phyloP scores from a whole-genome alignment of 2,329 filamentous ascomycete species.

The Coleophoma crateriformis region DNA sequence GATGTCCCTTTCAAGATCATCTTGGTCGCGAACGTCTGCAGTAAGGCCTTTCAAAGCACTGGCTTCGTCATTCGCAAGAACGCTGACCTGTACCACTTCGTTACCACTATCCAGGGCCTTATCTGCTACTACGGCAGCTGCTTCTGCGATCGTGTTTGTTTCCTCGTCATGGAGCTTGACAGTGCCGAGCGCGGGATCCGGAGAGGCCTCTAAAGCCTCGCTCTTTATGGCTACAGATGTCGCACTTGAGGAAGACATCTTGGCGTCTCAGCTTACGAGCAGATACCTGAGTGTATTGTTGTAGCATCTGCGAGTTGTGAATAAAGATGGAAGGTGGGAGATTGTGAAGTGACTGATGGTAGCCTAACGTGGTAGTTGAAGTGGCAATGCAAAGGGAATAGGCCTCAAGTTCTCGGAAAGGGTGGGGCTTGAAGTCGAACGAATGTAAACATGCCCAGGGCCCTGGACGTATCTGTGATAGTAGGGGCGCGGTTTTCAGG shows the following conservation, averaged over 20 bases:
- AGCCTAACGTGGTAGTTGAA: too few relatives aligned
- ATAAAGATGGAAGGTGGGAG: too few relatives aligned
- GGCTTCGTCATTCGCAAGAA: slow-evolving; percentile 21
- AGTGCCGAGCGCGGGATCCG: not conserved
- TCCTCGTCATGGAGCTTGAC: slow-evolving; percentile 11
- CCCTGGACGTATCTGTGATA: too few relatives aligned
- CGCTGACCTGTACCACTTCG: not conserved
- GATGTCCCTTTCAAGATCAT: slow-evolving; percentile 87
- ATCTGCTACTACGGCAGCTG: slow-evolving; percentile 13
- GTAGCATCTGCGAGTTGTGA: too few relatives aligned
- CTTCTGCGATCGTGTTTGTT: slow-evolving; percentile 18
- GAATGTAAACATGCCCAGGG: too few relatives aligned
- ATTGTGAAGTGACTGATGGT: too few relatives aligned
- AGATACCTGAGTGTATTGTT: too few relatives aligned
- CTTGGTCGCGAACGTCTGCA: slow-evolving; percentile 72
- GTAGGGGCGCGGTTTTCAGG: too few relatives aligned
- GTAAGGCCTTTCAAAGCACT: slow-evolving; percentile 51
- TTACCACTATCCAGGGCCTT: slow-evolving; percentile 9
- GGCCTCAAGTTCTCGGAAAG: too few relatives aligned
- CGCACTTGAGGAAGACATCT: slow-evolving; percentile 6
- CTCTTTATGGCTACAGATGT: not conserved
- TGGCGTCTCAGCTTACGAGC: not conserved
- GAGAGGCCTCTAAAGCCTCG: not conserved
- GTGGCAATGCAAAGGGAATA: too few relatives aligned
- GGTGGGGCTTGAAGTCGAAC: too few relatives aligned